These are phyloP conservation scores for Lactarius pseudohatsudake DNA, from an alignment of 768 basidiomycete species.

Conservation along the genomic window DNA sequence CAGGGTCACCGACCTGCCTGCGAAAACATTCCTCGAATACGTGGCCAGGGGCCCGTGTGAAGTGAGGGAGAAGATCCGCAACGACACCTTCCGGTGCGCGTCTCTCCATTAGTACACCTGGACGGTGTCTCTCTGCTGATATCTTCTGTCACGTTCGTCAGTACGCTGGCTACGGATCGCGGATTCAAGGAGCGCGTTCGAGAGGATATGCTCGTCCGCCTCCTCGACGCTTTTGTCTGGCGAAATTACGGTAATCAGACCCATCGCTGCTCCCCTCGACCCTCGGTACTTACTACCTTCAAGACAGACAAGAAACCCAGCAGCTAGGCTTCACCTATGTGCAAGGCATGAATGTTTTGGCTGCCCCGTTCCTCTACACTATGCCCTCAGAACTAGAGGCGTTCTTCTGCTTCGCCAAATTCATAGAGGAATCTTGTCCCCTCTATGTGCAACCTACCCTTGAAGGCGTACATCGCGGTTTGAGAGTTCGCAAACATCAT, in stretches of 20 bases:
- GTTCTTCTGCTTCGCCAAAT: slow-evolving; percentile 93
- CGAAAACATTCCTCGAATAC: slow-evolving; percentile 72
- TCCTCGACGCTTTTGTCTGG: slow-evolving; percentile 99
- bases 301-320: slow-evolving; percentile 76
- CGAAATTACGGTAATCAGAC: slow-evolving; percentile 69
- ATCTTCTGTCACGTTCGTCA: slow-evolving; percentile 32
- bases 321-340: slow-evolving; percentile 92
- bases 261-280: background rate
- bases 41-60: slow-evolving; percentile 83
- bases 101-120: background rate
- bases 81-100: slow-evolving; percentile 88
- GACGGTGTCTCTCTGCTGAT: background rate
- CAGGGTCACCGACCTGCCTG: slow-evolving; percentile 74
- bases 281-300: slow-evolving; percentile 9
- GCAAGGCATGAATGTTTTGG: slow-evolving; percentile 98
- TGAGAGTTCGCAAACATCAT: slow-evolving; percentile 62
- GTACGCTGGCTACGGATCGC: slow-evolving; percentile 92
- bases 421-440: slow-evolving; percentile 93
- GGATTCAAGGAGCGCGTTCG: slow-evolving; percentile 97
- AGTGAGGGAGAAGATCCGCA: slow-evolving; percentile 89
- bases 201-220: slow-evolving; percentile 93
- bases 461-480: slow-evolving; percentile 91
- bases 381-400: slow-evolving; percentile 99
- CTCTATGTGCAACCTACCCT: slow-evolving; percentile 96
- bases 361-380: slow-evolving; percentile 95